Conservation (phyloP, 768 basidiomycete genomes). For the Artomyces pyxidatus region DNA sequence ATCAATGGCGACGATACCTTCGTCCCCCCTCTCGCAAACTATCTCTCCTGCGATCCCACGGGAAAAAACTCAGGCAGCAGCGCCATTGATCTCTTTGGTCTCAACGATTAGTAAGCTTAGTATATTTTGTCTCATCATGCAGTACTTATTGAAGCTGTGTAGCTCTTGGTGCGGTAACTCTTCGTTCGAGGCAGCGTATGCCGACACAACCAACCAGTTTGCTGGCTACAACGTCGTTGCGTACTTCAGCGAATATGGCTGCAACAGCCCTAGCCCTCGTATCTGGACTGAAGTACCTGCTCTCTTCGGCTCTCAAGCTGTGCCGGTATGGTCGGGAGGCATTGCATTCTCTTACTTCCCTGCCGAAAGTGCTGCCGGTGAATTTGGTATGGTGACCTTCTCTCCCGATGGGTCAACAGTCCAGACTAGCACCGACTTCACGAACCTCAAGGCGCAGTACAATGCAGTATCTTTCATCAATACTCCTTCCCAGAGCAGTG, state of each 20-base stretch:
- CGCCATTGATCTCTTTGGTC: constrained; percentile 77
- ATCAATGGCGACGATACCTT: constrained; percentile 65
- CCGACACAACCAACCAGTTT: constrained; percentile 44
- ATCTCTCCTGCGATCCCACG: constrained; percentile 66
- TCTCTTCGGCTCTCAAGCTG: constrained; percentile 66
- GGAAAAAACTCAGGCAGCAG: constrained; percentile 43
- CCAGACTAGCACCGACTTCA: constrained; percentile 60
- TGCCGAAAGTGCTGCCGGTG: constrained; percentile 57
- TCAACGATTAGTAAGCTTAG: constrained; percentile 73
- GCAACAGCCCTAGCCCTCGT: constrained; percentile 52
- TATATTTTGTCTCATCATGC: background rate
- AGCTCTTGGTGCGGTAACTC: constrained; percentile 82
- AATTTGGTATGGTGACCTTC: constrained; percentile 83
- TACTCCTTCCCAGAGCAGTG: constrained; percentile 49
- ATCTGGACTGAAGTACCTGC: constrained; percentile 75
- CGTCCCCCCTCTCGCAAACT: constrained; percentile 64
- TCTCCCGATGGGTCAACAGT: constrained; percentile 58
- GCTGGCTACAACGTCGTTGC: constrained; percentile 67
- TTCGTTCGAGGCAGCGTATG: constrained; percentile 49
- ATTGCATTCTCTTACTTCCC: constrained; percentile 90
- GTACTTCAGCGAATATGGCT: constrained; percentile 89
- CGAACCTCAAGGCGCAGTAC: constrained; percentile 57
- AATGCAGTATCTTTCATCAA: constrained; percentile 47
- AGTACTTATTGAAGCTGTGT: constrained; percentile 15
- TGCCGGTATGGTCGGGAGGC: constrained; percentile 80